Percentiles rank a stretch among this genome's conserved stretches.
Conservation (phyloP, 1,284 basidiomycete genomes). For the Moesziomyces antarcticus region DNA sequence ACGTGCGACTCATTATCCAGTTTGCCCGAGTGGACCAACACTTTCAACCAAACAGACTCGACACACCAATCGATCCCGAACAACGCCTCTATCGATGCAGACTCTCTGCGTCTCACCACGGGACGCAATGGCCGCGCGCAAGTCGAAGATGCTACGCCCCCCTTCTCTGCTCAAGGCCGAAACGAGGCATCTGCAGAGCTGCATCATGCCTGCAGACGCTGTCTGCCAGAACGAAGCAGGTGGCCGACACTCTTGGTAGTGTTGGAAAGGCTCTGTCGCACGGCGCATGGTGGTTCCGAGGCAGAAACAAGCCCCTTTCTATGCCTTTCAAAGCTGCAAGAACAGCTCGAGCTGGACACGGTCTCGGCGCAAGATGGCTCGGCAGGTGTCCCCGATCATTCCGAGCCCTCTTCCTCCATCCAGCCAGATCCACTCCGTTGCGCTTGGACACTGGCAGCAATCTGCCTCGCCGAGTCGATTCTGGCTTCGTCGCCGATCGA, state of each 20-base stretch:
- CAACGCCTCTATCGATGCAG: too few species aligned
- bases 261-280: conserved; percentile 3
- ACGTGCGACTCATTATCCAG: background rate
- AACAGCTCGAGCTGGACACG: conserved; percentile 4
- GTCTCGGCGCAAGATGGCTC: background rate
- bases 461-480: too few species aligned
- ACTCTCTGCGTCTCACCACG: too few species aligned
- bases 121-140: too few species aligned
- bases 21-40: conserved; percentile 1
- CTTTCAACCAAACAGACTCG: too few species aligned
- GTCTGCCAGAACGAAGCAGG: conserved; percentile 1
- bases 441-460: too few species aligned
- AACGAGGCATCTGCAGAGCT: background rate
- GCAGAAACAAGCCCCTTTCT: conserved; percentile 3
- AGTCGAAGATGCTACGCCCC: too few species aligned
- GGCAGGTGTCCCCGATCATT: background rate
- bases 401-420: background rate
- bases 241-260: conserved; percentile 3
- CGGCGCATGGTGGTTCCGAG: background rate
- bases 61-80: too few species aligned
- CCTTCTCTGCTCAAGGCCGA: background rate
- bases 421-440: too few species aligned
- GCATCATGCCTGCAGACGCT: background rate
- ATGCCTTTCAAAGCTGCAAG: background rate
- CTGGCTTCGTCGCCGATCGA: conserved; percentile 3